phyloP scores from a whole-genome alignment of 768 basidiomycete genomes.

The Mycena alexandri region DNA sequence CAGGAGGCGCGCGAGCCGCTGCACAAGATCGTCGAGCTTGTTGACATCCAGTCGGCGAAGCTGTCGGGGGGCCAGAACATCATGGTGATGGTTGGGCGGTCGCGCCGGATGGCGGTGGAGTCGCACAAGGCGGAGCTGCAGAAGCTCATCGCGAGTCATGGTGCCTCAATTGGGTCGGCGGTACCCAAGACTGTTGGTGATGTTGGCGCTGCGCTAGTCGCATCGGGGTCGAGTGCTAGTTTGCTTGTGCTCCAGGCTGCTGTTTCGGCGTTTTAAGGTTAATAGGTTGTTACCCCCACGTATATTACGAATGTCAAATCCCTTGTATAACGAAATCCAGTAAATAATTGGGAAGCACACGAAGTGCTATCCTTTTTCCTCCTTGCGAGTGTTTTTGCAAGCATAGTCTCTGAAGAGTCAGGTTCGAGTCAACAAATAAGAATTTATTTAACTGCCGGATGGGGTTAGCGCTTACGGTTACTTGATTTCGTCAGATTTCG shows the following conservation, averaged over 20 bases:
- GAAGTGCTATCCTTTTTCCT: too few species aligned
- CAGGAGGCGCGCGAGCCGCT: conserved; percentile 67
- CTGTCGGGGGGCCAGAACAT: conserved; percentile 58
- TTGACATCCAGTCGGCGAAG: conserved; percentile 45
- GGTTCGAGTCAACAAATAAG: too few species aligned
- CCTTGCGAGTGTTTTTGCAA: too few species aligned
- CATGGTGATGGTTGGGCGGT: conserved; percentile 80
- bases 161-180: conserved; percentile 62
- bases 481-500: not conserved
- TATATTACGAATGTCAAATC: not conserved
- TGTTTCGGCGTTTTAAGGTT: conserved; percentile 24
- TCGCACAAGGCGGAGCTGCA: conserved; percentile 71
- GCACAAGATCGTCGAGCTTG: conserved; percentile 64
- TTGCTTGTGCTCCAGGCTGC: conserved; percentile 70
- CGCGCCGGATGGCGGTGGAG: conserved; percentile 74
- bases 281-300: too few species aligned
- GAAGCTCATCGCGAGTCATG: conserved; percentile 56
- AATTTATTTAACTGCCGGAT: too few species aligned
- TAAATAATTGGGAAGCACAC: too few species aligned
- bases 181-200: conserved; percentile 82
- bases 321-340: too few species aligned
- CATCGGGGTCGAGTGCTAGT: conserved; percentile 61
- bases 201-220: conserved; percentile 77
- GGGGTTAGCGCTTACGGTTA: too few species aligned
- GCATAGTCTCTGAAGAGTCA: too few species aligned